Conservation (phyloP, 768 basidiomycete genomes). For the Boletus rubropictus region DNA sequence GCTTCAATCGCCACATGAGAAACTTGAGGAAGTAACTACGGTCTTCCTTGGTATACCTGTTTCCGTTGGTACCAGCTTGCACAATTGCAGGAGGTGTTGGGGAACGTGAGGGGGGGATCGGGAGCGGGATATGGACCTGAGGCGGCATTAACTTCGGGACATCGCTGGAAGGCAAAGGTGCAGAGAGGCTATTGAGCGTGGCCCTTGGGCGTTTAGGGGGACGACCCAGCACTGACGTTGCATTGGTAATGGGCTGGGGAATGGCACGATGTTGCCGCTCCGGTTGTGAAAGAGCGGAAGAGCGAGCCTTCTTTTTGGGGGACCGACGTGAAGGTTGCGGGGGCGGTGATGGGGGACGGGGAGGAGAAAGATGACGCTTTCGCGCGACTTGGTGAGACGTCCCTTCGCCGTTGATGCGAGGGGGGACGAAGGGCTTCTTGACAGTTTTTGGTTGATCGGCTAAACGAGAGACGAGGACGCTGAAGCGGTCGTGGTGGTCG, state of each 20-base stretch:
- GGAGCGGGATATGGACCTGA: conserved; percentile 54
- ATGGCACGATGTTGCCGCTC: conserved; percentile 22
- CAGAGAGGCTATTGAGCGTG: conserved; percentile 59
- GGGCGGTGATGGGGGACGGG: neutral
- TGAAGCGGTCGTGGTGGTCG: conserved; percentile 58
- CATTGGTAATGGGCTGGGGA: conserved; percentile 15
- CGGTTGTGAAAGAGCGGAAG: conserved; percentile 23
- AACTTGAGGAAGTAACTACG: conserved; percentile 62
- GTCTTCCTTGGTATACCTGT: conserved; percentile 64
- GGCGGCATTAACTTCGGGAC: conserved; percentile 51
- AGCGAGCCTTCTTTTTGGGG: conserved; percentile 18
- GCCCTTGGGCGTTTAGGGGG: conserved; percentile 29
- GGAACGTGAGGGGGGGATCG: conserved; percentile 61
- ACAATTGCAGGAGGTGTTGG: conserved; percentile 58
- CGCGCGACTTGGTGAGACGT: conserved; percentile 29
- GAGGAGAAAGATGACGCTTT: conserved; percentile 31
- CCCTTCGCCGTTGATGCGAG: conserved; percentile 6
- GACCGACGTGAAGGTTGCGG: conserved; percentile 24
- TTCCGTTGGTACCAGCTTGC: conserved; percentile 43
- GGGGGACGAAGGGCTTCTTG: conserved; percentile 25
- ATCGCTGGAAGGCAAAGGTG: conserved; percentile 30
- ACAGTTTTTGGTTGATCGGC: conserved; percentile 24
- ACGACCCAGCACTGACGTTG: conserved; percentile 19
- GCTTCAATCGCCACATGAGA: conserved; percentile 54
- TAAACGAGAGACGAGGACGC: conserved; percentile 32